These are phyloP conservation scores for Tylopilus vinaceipallidus DNA, from an alignment of 768 basidiomycete genomes.

Conservation along the genomic window DNA sequence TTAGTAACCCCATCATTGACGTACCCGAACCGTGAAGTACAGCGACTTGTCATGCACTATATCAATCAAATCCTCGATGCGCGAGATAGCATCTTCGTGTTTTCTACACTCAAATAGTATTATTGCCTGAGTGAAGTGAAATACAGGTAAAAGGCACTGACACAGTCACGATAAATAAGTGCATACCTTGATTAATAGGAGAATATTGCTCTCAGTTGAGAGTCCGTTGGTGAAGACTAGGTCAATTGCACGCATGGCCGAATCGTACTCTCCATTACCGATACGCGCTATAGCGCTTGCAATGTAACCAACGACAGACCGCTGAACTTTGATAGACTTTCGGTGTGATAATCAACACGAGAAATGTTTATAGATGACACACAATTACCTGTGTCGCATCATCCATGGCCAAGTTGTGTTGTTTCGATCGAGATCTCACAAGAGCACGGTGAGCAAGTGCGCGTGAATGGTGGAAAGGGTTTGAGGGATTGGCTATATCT, in stretches of 20 bases:
- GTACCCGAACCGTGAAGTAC: slow-evolving; percentile 4
- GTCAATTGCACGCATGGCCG: slow-evolving; percentile 7
- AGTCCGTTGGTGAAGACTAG: not conserved
- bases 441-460: slow-evolving; percentile 4
- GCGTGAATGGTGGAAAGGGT: not conserved
- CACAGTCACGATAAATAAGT: not conserved
- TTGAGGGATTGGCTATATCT: not conserved
- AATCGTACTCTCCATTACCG: not conserved
- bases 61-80: slow-evolving; percentile 1
- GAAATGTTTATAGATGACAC: fast-evolving
- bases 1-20: not conserved
- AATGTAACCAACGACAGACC: slow-evolving; percentile 11
- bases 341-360: not conserved
- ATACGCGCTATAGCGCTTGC: slow-evolving; percentile 1
- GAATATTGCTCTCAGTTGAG: slow-evolving; percentile 1
- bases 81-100: slow-evolving; percentile 6
- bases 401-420: not conserved
- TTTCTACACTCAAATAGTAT: slow-evolving; percentile 9
- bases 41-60: not conserved
- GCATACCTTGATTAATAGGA: slow-evolving; percentile 13
- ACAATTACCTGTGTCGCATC: slow-evolving; percentile 4
- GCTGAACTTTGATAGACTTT: slow-evolving; percentile 10
- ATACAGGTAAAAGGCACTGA: no score
- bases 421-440: not conserved
- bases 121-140: slow-evolving; percentile 1